Evolutionary conservation across 768 basidiomycete genomes (phyloP), one percentile per base, ranked within the genome.

Genomic region (Cubamyces sp.): DNA sequence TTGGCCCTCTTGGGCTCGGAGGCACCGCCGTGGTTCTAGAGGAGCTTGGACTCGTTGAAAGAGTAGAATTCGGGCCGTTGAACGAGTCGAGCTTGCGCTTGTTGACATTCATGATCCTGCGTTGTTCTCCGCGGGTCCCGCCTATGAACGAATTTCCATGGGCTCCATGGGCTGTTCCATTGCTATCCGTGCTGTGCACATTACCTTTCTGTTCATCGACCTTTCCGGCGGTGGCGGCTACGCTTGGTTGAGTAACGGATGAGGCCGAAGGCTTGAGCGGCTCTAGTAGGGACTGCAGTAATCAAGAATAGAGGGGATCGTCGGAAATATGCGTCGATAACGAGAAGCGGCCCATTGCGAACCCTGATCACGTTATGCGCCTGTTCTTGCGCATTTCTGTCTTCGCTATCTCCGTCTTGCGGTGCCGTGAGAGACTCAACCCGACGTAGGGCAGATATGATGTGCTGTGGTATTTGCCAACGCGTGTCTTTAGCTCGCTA

Each of bases 271-370:
- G 46, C 54, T 63, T 61, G 63, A 61, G 12, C 30, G 66, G 62
- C 46, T 61, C 65, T 46, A 74, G 62, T 15, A 74, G 60, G 51
- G 68, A 63, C 73, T 74, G 69, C 67, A 47, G 34, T 25, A 30
- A 60, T 64, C 66, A 73, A 74, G 71, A 30, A 66, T 58, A 69
- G 54, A 68, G 72, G 64, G 19, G 49, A 64, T 65, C 41, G 73
- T 74, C 59, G 73, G 70, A 71, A 45, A 71, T 53, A 66, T 62
- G 62, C 64, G 63, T 68, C 55, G 66, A 64, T 49, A 65, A 69
- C 53, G 64, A 69, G 68, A 69, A 64, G 70, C 64, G 66, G 70
- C 57, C 71, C 67, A 71, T 69, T 74, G 73, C 73, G 73, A 74
- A 74, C 73, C 73, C 71, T 71, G 45, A 69, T 73, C 3, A 71